Percentiles rank a stretch among this genome's conserved stretches.
phyloP scores from a whole-genome alignment of 768 basidiomycete species.

The Suillus subalutaceus region DNA sequence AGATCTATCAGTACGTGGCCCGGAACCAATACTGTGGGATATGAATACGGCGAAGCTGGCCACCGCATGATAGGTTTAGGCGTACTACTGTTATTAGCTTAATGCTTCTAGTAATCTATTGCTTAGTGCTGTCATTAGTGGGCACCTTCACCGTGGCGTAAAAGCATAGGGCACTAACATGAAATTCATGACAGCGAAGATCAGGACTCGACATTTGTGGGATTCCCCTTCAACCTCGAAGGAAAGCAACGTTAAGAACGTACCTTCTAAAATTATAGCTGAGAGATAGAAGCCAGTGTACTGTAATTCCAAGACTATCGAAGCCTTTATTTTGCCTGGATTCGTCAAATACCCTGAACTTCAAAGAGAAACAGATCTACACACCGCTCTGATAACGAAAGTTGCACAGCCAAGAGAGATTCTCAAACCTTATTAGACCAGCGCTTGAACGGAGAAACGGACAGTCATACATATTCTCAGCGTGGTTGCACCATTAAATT shows the following conservation, averaged over 20 bases:
- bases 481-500: neutral
- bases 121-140: neutral
- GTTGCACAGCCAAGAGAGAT: neutral
- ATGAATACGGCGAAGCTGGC: neutral
- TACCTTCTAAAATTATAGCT: neutral
- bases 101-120: neutral
- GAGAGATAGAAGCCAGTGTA: neutral
- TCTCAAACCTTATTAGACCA: neutral
- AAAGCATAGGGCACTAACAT: neutral
- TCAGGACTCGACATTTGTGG: neutral
- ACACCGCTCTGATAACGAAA: neutral
- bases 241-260: neutral
- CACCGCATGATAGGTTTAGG: neutral
- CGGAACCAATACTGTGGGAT: neutral
- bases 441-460: neutral
- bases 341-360: neutral
- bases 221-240: neutral
- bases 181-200: neutral
- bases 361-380: neutral
- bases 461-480: neutral
- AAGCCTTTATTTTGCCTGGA: neutral
- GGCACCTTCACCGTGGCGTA: neutral
- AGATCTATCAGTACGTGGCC: neutral
- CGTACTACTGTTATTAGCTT: conserved; percentile 1
- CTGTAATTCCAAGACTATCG: conserved; percentile 1